Evolutionary conservation across 768 basidiomycete species (phyloP).

Genomic region (Antrodiella citrinella): DNA sequence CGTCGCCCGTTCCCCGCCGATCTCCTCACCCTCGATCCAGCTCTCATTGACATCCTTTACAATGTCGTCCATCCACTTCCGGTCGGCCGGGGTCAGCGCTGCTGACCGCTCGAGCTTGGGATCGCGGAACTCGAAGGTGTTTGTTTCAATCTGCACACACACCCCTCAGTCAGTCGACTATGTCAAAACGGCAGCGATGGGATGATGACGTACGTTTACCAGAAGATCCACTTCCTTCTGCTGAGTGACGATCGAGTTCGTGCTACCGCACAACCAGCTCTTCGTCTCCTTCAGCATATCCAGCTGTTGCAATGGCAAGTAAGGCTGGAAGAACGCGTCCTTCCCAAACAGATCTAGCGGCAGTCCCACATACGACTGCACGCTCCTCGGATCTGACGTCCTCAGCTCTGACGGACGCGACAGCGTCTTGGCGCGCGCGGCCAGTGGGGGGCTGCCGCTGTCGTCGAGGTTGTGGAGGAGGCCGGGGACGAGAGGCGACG

Average conservation of each 20-base stretch:
- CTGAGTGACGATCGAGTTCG: slow-evolving; percentile 91
- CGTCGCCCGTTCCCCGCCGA: slow-evolving; percentile 23
- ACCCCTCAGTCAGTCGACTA: slow-evolving; percentile 1
- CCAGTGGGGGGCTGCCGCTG: slow-evolving; percentile 80
- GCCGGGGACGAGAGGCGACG: slow-evolving; percentile 86
- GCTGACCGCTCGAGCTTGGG: slow-evolving; percentile 70
- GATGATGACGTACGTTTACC: slow-evolving; percentile 57
- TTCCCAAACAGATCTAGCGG: slow-evolving; percentile 91
- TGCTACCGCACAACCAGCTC: slow-evolving; percentile 91
- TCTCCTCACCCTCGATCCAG: slow-evolving; percentile 63
- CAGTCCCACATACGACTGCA: slow-evolving; percentile 89
- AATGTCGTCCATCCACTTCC: slow-evolving; percentile 98
- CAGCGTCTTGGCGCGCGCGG: slow-evolving; percentile 49
- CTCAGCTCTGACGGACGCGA: slow-evolving; percentile 69
- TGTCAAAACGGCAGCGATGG: background rate
- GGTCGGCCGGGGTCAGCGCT: slow-evolving; percentile 81
- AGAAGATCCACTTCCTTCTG: slow-evolving; percentile 88
- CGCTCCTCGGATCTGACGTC: slow-evolving; percentile 85
- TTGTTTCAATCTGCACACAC: slow-evolving; percentile 78
- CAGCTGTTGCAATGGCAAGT: slow-evolving; percentile 90
- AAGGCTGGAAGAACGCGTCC: slow-evolving; percentile 97
- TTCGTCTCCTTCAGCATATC: slow-evolving; percentile 75
- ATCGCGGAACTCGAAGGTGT: slow-evolving; percentile 80
- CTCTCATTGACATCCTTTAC: slow-evolving; percentile 78
- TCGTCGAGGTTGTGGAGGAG: slow-evolving; percentile 87